These are phyloP conservation scores for Fusarium veterinarium DNA, from an alignment of 2,329 filamentous ascomycete species.

Conservation along the genomic window DNA sequence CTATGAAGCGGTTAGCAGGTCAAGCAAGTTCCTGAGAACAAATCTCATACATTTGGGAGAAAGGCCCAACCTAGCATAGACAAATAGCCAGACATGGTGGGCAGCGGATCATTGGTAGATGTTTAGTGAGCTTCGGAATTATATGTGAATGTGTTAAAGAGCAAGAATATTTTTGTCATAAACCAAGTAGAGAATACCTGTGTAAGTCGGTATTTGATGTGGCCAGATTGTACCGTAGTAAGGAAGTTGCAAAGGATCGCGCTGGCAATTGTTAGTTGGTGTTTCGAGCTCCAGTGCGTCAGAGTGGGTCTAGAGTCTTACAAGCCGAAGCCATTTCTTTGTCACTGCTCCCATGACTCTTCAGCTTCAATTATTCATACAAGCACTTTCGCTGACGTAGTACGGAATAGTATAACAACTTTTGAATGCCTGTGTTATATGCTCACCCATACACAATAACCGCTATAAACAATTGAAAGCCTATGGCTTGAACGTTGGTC, in stretches of 20 bases:
- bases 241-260: slow-evolving; percentile 17
- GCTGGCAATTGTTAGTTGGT: slow-evolving; percentile 27
- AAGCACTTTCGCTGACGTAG: neutral
- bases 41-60: slow-evolving; percentile 61
- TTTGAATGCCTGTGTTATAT: neutral
- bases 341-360: neutral
- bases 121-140: neutral
- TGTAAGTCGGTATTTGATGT: slow-evolving; percentile 23
- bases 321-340: slow-evolving; percentile 1
- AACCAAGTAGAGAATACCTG: neutral
- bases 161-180: neutral
- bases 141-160: neutral
- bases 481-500: neutral
- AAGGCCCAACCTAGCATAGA: slow-evolving; percentile 69
- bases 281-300: slow-evolving; percentile 40
- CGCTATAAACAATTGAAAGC: neutral
- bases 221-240: slow-evolving; percentile 33
- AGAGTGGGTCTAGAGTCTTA: slow-evolving; percentile 40
- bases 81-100: slow-evolving; percentile 62
- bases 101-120: slow-evolving; percentile 34
- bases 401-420: neutral
- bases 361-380: neutral
- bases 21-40: neutral
- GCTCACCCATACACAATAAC: neutral
- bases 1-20: slow-evolving; percentile 56